Evolutionary conservation across 1,139 yeast genomes (phyloP).

Genomic region (Geotrichum cucujoidarum): DNA sequence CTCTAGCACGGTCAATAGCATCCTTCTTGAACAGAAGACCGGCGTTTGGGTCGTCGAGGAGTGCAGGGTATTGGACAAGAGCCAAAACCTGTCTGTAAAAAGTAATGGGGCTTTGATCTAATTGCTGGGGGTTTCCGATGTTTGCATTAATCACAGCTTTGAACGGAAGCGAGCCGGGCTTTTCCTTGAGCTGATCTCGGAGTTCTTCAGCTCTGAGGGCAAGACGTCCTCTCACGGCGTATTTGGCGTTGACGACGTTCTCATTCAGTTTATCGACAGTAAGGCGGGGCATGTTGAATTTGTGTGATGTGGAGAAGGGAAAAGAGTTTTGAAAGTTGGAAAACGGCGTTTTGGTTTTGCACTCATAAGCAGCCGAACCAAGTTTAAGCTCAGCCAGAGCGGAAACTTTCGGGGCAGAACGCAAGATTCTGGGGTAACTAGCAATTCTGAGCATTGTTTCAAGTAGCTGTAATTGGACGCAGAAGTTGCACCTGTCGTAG

Average conservation of each 20-base stretch:
- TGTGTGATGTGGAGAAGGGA: neutral
- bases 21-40: conserved; percentile 53
- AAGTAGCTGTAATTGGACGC: too few relatives aligned
- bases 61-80: conserved; percentile 73
- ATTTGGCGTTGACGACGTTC: conserved; percentile 74
- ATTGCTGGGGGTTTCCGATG: conserved; percentile 95
- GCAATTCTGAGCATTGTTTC: neutral
- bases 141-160: conserved; percentile 75
- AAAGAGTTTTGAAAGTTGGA: neutral
- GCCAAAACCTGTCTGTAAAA: conserved; percentile 89
- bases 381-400: neutral
- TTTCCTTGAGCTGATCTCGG: conserved; percentile 46
- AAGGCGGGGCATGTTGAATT: conserved; percentile 15
- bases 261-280: conserved; percentile 57
- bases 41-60: conserved; percentile 43
- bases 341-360: too few relatives aligned
- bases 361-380: neutral
- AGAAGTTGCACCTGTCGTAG: too few relatives aligned
- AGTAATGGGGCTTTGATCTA: conserved; percentile 89
- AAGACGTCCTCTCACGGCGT: conserved; percentile 90
- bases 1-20: conserved; percentile 64
- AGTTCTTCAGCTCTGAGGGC: conserved; percentile 92
- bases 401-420: conserved; percentile 3
- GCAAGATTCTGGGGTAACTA: neutral
- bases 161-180: conserved; percentile 68